These are phyloP conservation scores for Thielaviopsis ethacetica DNA, from an alignment of 2,329 filamentous ascomycete genomes.

Conservation along the genomic window DNA sequence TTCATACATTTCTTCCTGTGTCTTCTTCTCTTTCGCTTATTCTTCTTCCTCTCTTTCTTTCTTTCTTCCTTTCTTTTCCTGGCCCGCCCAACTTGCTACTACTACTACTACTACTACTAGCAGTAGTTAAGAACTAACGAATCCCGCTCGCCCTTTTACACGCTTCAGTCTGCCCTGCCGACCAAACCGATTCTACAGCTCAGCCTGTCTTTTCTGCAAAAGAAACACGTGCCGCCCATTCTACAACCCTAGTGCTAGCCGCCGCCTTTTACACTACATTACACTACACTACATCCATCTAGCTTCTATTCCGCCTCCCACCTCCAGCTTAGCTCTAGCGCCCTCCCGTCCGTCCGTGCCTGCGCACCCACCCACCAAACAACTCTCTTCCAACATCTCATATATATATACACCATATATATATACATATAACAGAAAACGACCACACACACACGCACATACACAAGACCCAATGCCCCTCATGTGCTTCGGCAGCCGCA, in stretches of 20 bases:
- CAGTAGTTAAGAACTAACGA: too few relatives aligned
- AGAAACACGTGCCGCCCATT: background rate
- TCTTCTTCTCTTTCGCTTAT: background rate
- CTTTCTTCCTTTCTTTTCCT: background rate
- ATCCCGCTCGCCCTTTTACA: background rate
- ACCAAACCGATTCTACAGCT: too few relatives aligned
- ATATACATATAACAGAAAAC: background rate
- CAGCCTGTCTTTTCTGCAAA: too few relatives aligned
- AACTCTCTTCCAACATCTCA: too few relatives aligned
- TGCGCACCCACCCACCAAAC: too few relatives aligned
- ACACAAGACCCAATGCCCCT: slow-evolving; percentile 14
- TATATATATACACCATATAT: background rate
- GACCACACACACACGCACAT: background rate
- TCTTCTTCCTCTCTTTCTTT: background rate
- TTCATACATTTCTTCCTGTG: too few relatives aligned
- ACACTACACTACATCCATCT: too few relatives aligned
- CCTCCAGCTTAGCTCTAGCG: too few relatives aligned
- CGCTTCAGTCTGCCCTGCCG: too few relatives aligned
- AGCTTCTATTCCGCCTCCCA: too few relatives aligned
- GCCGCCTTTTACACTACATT: background rate
- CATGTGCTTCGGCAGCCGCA: slow-evolving; percentile 50
- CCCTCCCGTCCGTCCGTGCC: too few relatives aligned
- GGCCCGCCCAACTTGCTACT: background rate
- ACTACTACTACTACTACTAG: background rate
- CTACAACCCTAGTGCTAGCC: background rate